Evolutionary conservation across 176 grass and related monocot species (phyloP).

Genomic region (Triticum aestivum): DNA sequence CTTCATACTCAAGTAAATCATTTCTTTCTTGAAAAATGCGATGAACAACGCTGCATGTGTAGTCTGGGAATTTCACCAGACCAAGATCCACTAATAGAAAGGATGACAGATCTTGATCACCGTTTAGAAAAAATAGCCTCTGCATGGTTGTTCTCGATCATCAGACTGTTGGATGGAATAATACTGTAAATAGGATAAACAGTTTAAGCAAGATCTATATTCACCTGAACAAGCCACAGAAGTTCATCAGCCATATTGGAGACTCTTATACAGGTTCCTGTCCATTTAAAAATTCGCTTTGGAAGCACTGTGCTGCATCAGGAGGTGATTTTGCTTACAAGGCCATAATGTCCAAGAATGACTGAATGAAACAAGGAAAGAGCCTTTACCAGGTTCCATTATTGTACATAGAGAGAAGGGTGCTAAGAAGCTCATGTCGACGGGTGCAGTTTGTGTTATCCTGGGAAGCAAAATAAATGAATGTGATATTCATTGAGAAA

Average conservation of each 20-base stretch:
- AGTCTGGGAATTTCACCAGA: slow-evolving; percentile 74
- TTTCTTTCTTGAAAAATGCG: slow-evolving; percentile 60
- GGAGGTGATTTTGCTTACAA: slow-evolving; percentile 31
- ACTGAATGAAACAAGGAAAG: slow-evolving; percentile 37
- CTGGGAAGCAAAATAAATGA: slow-evolving; percentile 43
- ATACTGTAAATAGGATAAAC: slow-evolving; percentile 23
- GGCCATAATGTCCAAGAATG: slow-evolving; percentile 31
- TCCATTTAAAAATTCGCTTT: slow-evolving; percentile 53
- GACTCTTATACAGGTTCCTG: slow-evolving; percentile 69
- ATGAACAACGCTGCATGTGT: slow-evolving; percentile 59
- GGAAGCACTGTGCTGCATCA: slow-evolving; percentile 57
- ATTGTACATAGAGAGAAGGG: slow-evolving; percentile 53
- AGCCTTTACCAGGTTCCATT: slow-evolving; percentile 64
- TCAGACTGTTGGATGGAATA: slow-evolving; percentile 31
- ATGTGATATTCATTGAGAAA: slow-evolving; percentile 31
- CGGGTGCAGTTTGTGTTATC: slow-evolving; percentile 44
- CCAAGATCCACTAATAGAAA: slow-evolving; percentile 96
- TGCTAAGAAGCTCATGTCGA: slow-evolving; percentile 61
- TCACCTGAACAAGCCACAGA: slow-evolving; percentile 86
- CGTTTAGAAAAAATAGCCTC: slow-evolving; percentile 95
- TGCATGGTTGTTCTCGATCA: slow-evolving; percentile 44
- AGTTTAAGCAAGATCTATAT: slow-evolving; percentile 15
- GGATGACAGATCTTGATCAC: slow-evolving; percentile 88
- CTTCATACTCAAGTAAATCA: slow-evolving; percentile 77
- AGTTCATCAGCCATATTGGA: slow-evolving; percentile 62